Evolutionary conservation across 305 asterid species (phyloP).

Genomic region (Solanum hybrid): DNA sequence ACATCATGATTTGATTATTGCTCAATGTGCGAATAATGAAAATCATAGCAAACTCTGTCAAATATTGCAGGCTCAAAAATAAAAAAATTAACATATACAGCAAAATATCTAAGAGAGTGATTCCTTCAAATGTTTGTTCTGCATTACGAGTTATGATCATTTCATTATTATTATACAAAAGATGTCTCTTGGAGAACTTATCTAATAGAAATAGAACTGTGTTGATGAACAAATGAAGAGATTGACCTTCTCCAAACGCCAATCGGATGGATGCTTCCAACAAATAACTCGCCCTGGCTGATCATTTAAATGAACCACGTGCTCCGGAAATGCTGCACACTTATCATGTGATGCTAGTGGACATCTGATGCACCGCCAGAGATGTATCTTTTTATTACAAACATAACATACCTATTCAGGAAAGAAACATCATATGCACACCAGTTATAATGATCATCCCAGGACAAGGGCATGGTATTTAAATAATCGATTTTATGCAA

Average conservation of each 20-base stretch:
- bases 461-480: background rate
- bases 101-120: background rate
- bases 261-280: slow-evolving; percentile 74
- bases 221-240: slow-evolving; percentile 23
- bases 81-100: background rate
- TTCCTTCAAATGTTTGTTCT: background rate
- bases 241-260: slow-evolving; percentile 57
- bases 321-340: slow-evolving; percentile 78
- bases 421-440: slow-evolving; percentile 11
- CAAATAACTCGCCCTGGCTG: slow-evolving; percentile 73
- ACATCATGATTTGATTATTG: background rate
- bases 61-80: background rate
- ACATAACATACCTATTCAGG: slow-evolving; percentile 63
- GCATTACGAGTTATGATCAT: background rate
- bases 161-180: background rate
- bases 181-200: background rate
- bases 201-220: slow-evolving; percentile 6
- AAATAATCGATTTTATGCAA: background rate
- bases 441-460: slow-evolving; percentile 6
- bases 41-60: background rate
- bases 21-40: background rate
- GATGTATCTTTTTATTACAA: slow-evolving; percentile 57
- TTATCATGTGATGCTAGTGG: slow-evolving; percentile 63
- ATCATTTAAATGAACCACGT: slow-evolving; percentile 45
- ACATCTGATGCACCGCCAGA: slow-evolving; percentile 76